Percentiles rank a stretch among this genome's conserved stretches.
Evolutionary conservation across 257 asterid genomes (phyloP).

Genomic region (Przewalskia tangutica): DNA sequence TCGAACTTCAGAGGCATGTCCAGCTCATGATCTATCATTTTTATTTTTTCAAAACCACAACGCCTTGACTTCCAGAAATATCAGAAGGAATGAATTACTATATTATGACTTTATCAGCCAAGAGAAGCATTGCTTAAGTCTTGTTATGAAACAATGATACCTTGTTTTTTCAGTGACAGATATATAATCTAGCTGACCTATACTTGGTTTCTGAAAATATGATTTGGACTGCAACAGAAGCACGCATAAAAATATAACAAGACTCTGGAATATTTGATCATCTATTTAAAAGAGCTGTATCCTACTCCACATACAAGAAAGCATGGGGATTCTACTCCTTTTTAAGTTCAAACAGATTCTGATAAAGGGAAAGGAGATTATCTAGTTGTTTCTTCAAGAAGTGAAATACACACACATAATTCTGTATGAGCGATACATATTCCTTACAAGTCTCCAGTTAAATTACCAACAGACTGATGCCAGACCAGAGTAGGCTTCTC

Average conservation of each 20-base stretch:
- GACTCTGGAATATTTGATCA: background rate
- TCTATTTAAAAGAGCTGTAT: background rate
- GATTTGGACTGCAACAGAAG: background rate
- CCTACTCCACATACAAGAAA: background rate
- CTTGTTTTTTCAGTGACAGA: background rate
- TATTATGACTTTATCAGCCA: background rate
- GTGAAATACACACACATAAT: background rate
- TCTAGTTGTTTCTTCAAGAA: background rate
- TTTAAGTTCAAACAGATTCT: conserved; percentile 2
- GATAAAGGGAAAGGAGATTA: background rate
- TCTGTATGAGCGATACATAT: background rate
- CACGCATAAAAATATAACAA: background rate
- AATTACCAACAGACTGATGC: conserved; percentile 77
- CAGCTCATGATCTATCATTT: background rate
- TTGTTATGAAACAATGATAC: background rate
- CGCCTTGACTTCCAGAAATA: background rate
- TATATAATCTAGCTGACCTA: background rate
- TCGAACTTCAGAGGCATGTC: background rate
- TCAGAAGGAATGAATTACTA: background rate
- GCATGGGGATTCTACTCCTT: background rate
- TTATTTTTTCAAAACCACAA: background rate
- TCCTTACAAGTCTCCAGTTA: background rate
- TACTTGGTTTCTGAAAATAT: background rate
- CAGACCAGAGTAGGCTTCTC: conserved; percentile 91
- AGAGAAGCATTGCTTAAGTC: background rate